These are phyloP conservation scores for Lachnum nothofagi DNA, from an alignment of 2,329 filamentous ascomycete species.

Conservation along the genomic window DNA sequence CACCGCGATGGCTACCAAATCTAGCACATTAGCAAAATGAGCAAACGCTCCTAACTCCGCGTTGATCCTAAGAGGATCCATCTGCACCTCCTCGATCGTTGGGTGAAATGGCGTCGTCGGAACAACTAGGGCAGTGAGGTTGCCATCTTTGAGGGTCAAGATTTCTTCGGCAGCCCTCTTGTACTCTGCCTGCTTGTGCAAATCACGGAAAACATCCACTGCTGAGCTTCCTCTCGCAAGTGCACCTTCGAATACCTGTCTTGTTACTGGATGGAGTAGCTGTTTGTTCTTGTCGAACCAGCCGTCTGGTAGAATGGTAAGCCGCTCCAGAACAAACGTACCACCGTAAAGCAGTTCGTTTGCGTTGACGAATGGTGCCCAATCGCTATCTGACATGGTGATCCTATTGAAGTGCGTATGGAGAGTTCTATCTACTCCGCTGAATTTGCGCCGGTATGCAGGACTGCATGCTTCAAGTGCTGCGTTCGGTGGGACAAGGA, in stretches of 20 bases:
- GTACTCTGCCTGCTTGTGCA: conserved; percentile 41
- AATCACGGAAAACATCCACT: conserved; percentile 45
- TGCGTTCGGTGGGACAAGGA: conserved; percentile 43
- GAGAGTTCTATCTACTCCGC: conserved; percentile 37
- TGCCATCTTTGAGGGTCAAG: conserved; percentile 32
- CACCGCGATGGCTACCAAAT: conserved; percentile 42
- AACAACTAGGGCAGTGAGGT: conserved; percentile 42
- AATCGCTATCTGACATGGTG: conserved; percentile 35
- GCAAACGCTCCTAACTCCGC: conserved; percentile 45
- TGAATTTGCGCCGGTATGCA: conserved; percentile 40
- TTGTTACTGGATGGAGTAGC: conserved; percentile 45
- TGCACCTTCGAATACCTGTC: conserved; percentile 40
- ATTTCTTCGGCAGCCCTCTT: conserved; percentile 38
- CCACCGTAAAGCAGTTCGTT: conserved; percentile 49
- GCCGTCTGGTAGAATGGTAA: conserved; percentile 38
- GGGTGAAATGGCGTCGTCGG: conserved; percentile 46
- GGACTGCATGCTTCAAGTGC: conserved; percentile 40
- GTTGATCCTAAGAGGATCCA: conserved; percentile 47
- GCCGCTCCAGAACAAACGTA: conserved; percentile 47
- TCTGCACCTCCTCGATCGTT: conserved; percentile 45
- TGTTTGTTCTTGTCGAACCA: conserved; percentile 43
- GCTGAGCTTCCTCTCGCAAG: conserved; percentile 37
- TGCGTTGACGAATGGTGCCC: conserved; percentile 43
- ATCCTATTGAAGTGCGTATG: conserved; percentile 33
- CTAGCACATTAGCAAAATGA: conserved; percentile 52